Base-by-base conservation (phyloP, 2,329 filamentous ascomycete genomes). In the Coniochaeta sp. region DNA sequence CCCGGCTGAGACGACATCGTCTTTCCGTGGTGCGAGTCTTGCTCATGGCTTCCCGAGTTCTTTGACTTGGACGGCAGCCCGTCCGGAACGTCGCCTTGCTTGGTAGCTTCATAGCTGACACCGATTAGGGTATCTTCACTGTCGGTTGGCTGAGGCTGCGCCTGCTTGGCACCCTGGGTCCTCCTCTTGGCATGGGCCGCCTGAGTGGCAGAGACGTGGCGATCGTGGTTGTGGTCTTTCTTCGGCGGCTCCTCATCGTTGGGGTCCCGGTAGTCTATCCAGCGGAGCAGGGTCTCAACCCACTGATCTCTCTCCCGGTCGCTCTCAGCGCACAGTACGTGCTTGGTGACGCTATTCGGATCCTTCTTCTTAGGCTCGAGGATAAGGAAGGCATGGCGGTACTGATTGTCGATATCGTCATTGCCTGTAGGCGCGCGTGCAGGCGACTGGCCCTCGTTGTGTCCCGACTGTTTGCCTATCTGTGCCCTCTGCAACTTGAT, bases 281-380 rank as follows among this genome's bases (percentile, higher is more conserved):
- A 96, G 66, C 91, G 89, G 62, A 98, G 78, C 44, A 99, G 79
- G 24, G 90, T 89, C 61, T 96, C 90, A 1, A 99, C 93, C 95
- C 95, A 99, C 52, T 88, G 82, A 74, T 99, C 95, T 62, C 95
- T 87, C 76, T 99, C 95, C 62, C 81, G 82, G 68, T 99, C 95
- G 68, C 90, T 98, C 74, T 99, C 95, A 0, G 95, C 93, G 72
- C 95, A 99, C 19, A 99, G 79, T 0, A 99, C 93, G 72, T 99
- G 95, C 65, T 93, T 90, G 26, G 97, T 91, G 59, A 93, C 83
- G 66, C 89, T 92, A 24, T 82, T 87, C 0, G 92, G 92, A 70
- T 99, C 95, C 74, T 96, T 98, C 73, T 92, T 91, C 78, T 99
- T 99, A 1, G 93, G 93, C 70, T 99, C 95, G 58, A 98, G 73